phyloP scores from a whole-genome alignment of 106 monocot species.

The Vanilla planifolia region DNA sequence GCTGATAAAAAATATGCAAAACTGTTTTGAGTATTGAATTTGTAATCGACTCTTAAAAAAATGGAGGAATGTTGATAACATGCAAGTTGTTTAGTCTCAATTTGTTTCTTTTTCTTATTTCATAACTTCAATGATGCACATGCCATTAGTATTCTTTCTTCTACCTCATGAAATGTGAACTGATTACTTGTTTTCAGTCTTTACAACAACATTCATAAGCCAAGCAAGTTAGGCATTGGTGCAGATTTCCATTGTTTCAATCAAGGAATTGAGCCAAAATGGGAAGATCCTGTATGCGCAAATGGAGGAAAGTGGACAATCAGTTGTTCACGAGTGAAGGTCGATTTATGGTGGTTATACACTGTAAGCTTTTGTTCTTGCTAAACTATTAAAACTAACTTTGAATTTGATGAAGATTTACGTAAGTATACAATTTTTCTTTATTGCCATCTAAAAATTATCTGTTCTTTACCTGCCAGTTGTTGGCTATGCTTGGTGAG shows the following conservation, averaged over 20 bases:
- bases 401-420: not conserved
- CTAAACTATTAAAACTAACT: not conserved
- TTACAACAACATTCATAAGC: constrained; percentile 51
- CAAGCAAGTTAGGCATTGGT: constrained; percentile 47
- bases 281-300: constrained; percentile 65
- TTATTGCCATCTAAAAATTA: not conserved
- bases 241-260: constrained; percentile 68
- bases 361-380: constrained; percentile 27
- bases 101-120: no score
- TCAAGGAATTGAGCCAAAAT: constrained; percentile 47
- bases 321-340: constrained; percentile 24
- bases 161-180: no score
- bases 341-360: constrained; percentile 56
- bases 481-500: constrained; percentile 64
- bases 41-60: no score
- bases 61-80: no score
- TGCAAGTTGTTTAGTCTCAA: no score
- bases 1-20: no score
- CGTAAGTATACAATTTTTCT: not conserved
- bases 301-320: constrained; percentile 71
- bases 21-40: no score
- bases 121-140: no score
- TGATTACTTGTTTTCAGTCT: constrained; percentile 25
- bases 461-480: constrained; percentile 15
- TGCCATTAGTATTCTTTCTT: no score